phyloP scores from a whole-genome alignment of 805 yeast species.

The Starmera dryadoides region DNA sequence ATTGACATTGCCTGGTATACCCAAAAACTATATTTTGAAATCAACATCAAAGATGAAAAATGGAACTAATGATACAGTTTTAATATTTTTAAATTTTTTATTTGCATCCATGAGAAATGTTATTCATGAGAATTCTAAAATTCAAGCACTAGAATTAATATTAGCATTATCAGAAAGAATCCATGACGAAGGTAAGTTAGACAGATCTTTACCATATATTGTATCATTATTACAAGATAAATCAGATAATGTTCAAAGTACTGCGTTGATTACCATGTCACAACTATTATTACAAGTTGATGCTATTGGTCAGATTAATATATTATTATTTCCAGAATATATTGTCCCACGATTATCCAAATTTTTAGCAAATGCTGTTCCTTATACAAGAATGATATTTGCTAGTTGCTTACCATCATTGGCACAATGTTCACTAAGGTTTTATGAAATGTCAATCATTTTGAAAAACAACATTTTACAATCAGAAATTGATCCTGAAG shows the following conservation, averaged over 20 bases:
- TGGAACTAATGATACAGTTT: slow-evolving; percentile 37
- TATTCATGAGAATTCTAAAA: slow-evolving; percentile 48
- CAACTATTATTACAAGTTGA: slow-evolving; percentile 61
- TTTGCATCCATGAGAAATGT: slow-evolving; percentile 57
- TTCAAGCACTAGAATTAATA: slow-evolving; percentile 70
- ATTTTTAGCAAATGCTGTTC: slow-evolving; percentile 31
- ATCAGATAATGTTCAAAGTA: slow-evolving; percentile 55
- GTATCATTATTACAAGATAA: slow-evolving; percentile 66
- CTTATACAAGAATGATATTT: slow-evolving; percentile 53
- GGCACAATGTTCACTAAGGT: slow-evolving; percentile 56
- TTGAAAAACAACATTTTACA: slow-evolving; percentile 31
- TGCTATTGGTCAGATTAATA: slow-evolving; percentile 66
- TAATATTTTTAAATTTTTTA: slow-evolving; percentile 51
- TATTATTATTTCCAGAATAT: slow-evolving; percentile 73
- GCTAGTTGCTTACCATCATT: slow-evolving; percentile 70
- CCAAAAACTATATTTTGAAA: slow-evolving; percentile 35
- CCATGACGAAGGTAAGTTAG: slow-evolving; percentile 78
- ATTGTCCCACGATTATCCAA: slow-evolving; percentile 59
- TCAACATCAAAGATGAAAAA: slow-evolving; percentile 22
- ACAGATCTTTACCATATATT: slow-evolving; percentile 77
- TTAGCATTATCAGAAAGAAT: slow-evolving; percentile 69
- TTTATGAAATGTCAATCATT: slow-evolving; percentile 53
- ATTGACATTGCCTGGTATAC: slow-evolving; percentile 46
- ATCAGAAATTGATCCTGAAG: slow-evolving; percentile 34
- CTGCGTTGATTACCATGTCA: slow-evolving; percentile 58